Conservation (phyloP, 2,329 filamentous ascomycete genomes). For the Penicillium decumbens region DNA sequence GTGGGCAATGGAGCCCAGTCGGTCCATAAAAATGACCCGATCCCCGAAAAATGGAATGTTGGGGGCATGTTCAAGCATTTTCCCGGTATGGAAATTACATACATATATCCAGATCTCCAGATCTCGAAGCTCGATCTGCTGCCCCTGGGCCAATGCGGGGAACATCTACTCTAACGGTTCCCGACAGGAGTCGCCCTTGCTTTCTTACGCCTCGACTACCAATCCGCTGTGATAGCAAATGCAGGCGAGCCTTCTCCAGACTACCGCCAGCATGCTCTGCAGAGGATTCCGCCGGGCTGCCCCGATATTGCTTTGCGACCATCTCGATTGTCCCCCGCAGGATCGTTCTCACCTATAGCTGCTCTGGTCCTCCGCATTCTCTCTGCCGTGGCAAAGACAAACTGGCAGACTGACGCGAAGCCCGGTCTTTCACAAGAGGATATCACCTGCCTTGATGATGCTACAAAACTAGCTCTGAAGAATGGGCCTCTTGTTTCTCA, state of each 20-base stretch:
- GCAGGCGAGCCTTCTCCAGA: conserved; percentile 14
- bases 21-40: conserved; percentile 23
- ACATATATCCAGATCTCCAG: neutral
- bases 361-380: conserved; percentile 29
- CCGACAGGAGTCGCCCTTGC: conserved; percentile 34
- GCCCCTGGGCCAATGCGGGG: neutral
- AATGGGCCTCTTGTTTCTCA: conserved; percentile 28
- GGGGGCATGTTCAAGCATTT: conserved; percentile 32
- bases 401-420: conserved; percentile 5
- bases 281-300: conserved; percentile 25
- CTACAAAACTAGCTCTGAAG: conserved; percentile 27
- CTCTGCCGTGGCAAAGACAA: conserved; percentile 11
- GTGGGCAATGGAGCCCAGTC: conserved; percentile 27
- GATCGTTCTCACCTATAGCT: conserved; percentile 29
- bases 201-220: conserved; percentile 38
- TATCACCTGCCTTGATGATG: conserved; percentile 27
- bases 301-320: conserved; percentile 25
- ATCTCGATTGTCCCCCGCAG: conserved; percentile 33
- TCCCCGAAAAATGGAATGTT: conserved; percentile 21
- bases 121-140: neutral
- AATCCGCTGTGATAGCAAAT: conserved; percentile 26
- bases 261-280: conserved; percentile 26
- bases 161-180: conserved; percentile 1
- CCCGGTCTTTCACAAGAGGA: conserved; percentile 25
- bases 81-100: conserved; percentile 26